phyloP scores from a whole-genome alignment of 2,329 filamentous ascomycete genomes.

The Calonectria hawksworthii region DNA sequence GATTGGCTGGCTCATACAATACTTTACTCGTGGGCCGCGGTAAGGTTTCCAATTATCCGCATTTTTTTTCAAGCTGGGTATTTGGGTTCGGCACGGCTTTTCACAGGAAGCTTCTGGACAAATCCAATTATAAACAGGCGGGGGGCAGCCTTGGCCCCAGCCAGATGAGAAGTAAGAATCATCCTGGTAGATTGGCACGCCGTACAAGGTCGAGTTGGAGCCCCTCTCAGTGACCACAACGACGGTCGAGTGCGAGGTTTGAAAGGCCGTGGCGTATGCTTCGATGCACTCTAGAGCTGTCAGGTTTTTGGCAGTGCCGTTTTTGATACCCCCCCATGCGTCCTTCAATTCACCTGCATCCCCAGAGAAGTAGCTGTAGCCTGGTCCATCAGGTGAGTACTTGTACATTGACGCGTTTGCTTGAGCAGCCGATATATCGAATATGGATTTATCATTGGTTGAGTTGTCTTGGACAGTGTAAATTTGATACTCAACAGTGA shows the following conservation, averaged over 20 bases:
- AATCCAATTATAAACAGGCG: conserved; percentile 10
- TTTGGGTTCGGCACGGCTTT: not conserved
- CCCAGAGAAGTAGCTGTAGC: fast-evolving
- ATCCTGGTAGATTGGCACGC: not conserved
- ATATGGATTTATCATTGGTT: not conserved
- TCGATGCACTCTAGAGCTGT: conserved; percentile 21
- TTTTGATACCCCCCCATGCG: not conserved
- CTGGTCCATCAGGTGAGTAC: not conserved
- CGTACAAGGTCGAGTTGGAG: not conserved
- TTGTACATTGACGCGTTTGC: not conserved
- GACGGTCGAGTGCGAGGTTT: conserved; percentile 11
- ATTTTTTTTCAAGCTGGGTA: not conserved
- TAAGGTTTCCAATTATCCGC: conserved; percentile 16
- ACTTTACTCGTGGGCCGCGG: not conserved
- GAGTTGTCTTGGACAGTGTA: not conserved
- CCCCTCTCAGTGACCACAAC: conserved; percentile 5
- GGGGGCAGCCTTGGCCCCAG: not conserved
- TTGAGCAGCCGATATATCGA: not conserved
- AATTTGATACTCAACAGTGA: not conserved
- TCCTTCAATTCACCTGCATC: not conserved
- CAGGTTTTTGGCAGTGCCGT: not conserved
- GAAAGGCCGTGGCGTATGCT: conserved; percentile 21
- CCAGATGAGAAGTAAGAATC: not conserved
- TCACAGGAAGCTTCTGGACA: not conserved
- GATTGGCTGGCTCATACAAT: conserved; percentile 21